Evolutionary conservation across 2,329 filamentous ascomycete genomes (phyloP).

Genomic region (Penicillium sclerotiorum): DNA sequence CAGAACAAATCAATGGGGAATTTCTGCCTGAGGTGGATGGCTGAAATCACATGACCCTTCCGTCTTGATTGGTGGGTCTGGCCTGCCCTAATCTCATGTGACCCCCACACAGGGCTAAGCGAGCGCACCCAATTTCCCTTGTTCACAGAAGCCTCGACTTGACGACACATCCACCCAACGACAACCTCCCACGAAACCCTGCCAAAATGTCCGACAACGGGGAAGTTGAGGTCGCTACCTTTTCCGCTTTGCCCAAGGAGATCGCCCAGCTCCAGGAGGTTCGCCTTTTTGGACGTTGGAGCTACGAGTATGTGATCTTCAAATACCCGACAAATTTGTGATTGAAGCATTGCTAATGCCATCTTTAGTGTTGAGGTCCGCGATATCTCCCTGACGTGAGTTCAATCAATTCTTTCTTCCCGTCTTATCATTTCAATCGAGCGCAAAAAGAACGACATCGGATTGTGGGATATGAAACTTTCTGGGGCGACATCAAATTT

Average conservation of each 20-base stretch:
- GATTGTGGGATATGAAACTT: neutral
- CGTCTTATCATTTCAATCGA: conserved; percentile 15
- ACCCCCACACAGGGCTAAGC: conserved; percentile 43
- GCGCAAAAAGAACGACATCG: conserved; percentile 15
- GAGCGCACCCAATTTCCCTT: conserved; percentile 46
- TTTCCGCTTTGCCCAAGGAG: conserved; percentile 88
- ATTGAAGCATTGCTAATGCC: conserved; percentile 47
- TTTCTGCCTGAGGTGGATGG: conserved; percentile 1
- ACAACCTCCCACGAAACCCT: conserved; percentile 44
- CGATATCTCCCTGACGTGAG: conserved; percentile 99
- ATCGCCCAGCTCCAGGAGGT: conserved; percentile 84
- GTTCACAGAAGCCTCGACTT: conserved; percentile 32
- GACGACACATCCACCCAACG: conserved; percentile 43
- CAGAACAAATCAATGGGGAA: neutral
- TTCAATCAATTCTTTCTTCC: conserved; percentile 33
- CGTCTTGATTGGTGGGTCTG: conserved; percentile 24
- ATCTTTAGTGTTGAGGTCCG: conserved; percentile 99
- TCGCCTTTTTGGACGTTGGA: conserved; percentile 71
- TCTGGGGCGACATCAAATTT: neutral
- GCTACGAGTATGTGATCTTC: conserved; percentile 1
- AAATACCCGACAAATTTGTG: neutral
- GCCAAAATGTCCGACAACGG: conserved; percentile 87
- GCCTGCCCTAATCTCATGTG: conserved; percentile 40
- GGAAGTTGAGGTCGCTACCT: conserved; percentile 85
- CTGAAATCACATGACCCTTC: conserved; percentile 27